phyloP scores from a whole-genome alignment of 768 basidiomycete genomes.

The Suillus weaverae region DNA sequence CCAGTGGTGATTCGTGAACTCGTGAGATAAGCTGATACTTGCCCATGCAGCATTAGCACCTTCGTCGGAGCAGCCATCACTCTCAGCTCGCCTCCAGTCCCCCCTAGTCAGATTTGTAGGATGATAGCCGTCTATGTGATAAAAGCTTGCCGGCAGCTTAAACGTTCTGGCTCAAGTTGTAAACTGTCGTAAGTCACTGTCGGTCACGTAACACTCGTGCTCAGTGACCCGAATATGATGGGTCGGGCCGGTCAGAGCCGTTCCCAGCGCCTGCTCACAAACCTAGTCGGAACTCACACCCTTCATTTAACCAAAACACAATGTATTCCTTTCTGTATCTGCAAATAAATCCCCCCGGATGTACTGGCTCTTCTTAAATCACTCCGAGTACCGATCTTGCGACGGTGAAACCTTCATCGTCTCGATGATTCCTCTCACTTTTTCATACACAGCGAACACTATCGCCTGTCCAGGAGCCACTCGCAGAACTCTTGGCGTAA shows the following conservation, averaged over 20 bases:
- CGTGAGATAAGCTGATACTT: constrained; percentile 13
- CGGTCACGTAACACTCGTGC: background rate
- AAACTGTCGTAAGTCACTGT: background rate
- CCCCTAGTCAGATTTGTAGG: background rate
- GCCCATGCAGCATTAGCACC: constrained; percentile 50
- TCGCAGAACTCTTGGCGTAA: constrained; percentile 92
- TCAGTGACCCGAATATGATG: background rate
- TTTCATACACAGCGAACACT: constrained; percentile 96
- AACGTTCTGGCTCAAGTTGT: background rate
- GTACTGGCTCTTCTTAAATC: constrained; percentile 9
- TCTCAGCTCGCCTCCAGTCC: background rate
- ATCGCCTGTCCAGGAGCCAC: constrained; percentile 98
- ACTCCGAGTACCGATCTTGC: constrained; percentile 75
- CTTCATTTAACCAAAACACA: background rate
- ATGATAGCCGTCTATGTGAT: background rate
- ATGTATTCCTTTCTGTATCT: background rate
- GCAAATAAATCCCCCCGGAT: background rate
- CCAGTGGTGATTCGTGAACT: background rate
- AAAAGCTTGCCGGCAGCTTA: background rate
- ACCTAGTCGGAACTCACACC: background rate
- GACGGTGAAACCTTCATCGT: constrained; percentile 51
- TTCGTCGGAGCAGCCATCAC: constrained; percentile 30
- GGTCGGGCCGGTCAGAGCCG: background rate
- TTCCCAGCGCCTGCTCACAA: background rate
- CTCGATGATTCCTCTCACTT: constrained; percentile 77